Conservation (phyloP, 192 early-diverging fungal genomes). For the Lobulomyces angularis region DNA sequence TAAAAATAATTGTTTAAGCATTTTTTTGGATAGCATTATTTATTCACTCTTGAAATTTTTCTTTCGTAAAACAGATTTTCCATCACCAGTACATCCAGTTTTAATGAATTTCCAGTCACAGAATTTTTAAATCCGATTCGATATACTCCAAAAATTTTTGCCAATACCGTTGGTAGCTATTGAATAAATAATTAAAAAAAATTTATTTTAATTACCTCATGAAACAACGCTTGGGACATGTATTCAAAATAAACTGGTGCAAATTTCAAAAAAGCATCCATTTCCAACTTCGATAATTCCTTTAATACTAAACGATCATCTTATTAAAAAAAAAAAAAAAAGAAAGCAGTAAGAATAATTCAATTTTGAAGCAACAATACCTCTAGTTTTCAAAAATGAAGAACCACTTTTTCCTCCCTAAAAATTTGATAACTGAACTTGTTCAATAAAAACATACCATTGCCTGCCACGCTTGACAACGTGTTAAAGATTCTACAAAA, state of each 20-base stretch:
- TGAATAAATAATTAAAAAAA: slow-evolving; percentile 7
- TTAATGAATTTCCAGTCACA: slow-evolving; percentile 63
- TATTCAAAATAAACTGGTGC: slow-evolving; percentile 84
- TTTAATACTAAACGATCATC: slow-evolving; percentile 90
- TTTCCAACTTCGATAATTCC: slow-evolving; percentile 67
- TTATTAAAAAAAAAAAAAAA: slow-evolving; percentile 9
- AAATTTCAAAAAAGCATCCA: slow-evolving; percentile 80
- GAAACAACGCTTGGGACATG: slow-evolving; percentile 66
- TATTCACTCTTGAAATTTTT: slow-evolving; percentile 50
- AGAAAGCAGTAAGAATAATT: not conserved
- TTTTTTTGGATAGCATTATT: not conserved
- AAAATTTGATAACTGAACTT: too few species aligned
- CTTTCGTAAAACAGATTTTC: slow-evolving; percentile 90
- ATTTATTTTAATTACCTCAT: slow-evolving; percentile 36
- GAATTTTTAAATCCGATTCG: slow-evolving; percentile 78
- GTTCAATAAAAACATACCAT: too few species aligned
- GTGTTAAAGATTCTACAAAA: slow-evolving; percentile 72
- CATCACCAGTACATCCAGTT: slow-evolving; percentile 90
- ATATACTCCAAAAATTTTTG: slow-evolving; percentile 89
- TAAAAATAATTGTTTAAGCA: slow-evolving; percentile 4
- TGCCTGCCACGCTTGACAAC: slow-evolving; percentile 77
- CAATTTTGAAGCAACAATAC: slow-evolving; percentile 15
- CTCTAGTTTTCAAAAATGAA: slow-evolving; percentile 73
- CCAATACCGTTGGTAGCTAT: slow-evolving; percentile 68
- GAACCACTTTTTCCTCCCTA: slow-evolving; percentile 86